Evolutionary conservation across 73 alveolate species (phyloP).

Genomic region (Uronychia binucleata): DNA sequence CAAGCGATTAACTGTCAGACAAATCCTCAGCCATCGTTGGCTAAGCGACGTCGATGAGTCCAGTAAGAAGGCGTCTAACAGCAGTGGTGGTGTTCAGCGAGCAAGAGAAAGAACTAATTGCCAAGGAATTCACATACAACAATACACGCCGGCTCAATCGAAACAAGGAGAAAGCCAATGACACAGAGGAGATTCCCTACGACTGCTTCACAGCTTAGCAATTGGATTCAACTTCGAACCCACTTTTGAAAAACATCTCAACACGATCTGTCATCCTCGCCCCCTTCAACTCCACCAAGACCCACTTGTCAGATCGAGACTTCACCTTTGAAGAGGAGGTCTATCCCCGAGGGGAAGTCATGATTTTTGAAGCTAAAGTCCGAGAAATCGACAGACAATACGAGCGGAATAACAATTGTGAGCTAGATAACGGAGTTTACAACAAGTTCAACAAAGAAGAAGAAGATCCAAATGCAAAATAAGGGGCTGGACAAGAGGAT

Average conservation of each 20-base stretch:
- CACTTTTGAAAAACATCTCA: slow-evolving; percentile 33
- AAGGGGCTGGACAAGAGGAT: slow-evolving; percentile 18
- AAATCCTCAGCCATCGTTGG: slow-evolving; percentile 81
- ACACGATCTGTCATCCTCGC: slow-evolving; percentile 30
- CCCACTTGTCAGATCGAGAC: slow-evolving; percentile 46
- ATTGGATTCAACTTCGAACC: slow-evolving; percentile 14
- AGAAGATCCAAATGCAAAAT: slow-evolving; percentile 17
- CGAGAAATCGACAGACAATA: slow-evolving; percentile 79
- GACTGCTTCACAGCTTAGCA: slow-evolving; percentile 38
- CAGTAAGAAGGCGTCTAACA: slow-evolving; percentile 2
- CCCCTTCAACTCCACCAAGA: slow-evolving; percentile 36
- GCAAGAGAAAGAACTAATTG: slow-evolving; percentile 33
- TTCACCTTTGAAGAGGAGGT: slow-evolving; percentile 20
- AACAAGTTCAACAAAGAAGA: slow-evolving; percentile 20
- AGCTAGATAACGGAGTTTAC: slow-evolving; percentile 82
- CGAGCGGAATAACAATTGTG: slow-evolving; percentile 78
- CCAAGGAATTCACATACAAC: slow-evolving; percentile 47
- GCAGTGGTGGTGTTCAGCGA: slow-evolving; percentile 24
- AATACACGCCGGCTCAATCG: slow-evolving; percentile 9
- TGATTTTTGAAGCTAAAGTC: slow-evolving; percentile 70
- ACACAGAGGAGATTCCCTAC: not conserved
- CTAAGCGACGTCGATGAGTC: slow-evolving; percentile 56
- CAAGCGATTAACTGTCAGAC: slow-evolving; percentile 66
- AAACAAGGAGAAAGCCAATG: slow-evolving; percentile 14
- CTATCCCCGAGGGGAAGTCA: not conserved